A percentile compares a stretch with the other conserved stretches of the same genome.
Conservation (phyloP, 2,329 filamentous ascomycete genomes). For the Hymenoscyphus linearis region DNA sequence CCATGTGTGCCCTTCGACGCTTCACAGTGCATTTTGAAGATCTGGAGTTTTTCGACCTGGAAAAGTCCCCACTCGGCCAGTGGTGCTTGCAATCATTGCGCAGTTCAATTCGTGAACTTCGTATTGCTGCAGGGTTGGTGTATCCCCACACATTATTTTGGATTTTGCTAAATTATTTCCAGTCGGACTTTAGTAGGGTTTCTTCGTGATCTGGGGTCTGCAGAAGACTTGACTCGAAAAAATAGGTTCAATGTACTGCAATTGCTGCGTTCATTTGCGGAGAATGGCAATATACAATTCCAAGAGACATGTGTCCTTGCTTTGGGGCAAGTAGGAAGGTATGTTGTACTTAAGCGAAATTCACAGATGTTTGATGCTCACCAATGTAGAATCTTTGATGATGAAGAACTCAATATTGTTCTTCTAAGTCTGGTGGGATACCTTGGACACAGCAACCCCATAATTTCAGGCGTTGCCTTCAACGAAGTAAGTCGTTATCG, state of each 20-base stretch:
- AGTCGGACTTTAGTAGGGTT: constrained; percentile 64
- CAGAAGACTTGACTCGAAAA: constrained; percentile 41
- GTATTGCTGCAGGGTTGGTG: constrained; percentile 66
- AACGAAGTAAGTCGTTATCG: constrained; percentile 55
- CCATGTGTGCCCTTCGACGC: constrained; percentile 66
- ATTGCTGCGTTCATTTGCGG: constrained; percentile 66
- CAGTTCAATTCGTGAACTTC: constrained; percentile 79
- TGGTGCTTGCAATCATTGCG: constrained; percentile 78
- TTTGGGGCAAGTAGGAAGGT: constrained; percentile 78
- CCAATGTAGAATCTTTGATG: constrained; percentile 55
- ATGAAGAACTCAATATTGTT: constrained; percentile 82
- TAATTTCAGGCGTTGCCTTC: constrained; percentile 76
- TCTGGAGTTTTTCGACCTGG: constrained; percentile 57
- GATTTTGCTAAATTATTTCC: constrained; percentile 17
- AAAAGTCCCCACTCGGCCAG: constrained; percentile 63
- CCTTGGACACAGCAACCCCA: constrained; percentile 73
- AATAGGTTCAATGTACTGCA: constrained; percentile 69
- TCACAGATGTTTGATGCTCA: constrained; percentile 10
- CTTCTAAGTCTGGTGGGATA: constrained; percentile 81
- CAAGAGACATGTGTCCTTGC: constrained; percentile 82
- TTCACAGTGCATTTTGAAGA: constrained; percentile 63
- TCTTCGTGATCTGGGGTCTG: constrained; percentile 45
- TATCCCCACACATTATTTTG: constrained; percentile 9
- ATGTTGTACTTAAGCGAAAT: constrained; percentile 24
- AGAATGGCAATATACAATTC: constrained; percentile 59